Percentiles rank a stretch among this genome's conserved stretches.
These are phyloP conservation scores for Helminthosporium solani DNA, from an alignment of 2,329 filamentous ascomycete genomes.

Conservation along the genomic window DNA sequence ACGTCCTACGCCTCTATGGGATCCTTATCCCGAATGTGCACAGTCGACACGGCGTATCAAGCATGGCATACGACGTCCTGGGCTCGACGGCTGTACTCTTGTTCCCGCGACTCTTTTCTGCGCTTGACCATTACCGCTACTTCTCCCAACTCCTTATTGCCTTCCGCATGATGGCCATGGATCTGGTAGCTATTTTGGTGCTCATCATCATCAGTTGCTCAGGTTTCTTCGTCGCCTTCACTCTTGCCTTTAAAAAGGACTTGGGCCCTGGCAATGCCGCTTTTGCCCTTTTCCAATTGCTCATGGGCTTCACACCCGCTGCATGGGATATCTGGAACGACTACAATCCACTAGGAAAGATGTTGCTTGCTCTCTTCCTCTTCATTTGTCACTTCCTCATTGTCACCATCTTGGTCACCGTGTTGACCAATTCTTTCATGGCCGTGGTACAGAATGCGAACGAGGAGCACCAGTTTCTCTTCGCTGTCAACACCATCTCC, in stretches of 20 bases:
- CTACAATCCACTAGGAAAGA: slow-evolving; percentile 77
- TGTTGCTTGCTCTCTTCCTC: slow-evolving; percentile 76
- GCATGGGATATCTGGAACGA: slow-evolving; percentile 86
- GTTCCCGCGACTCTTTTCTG: slow-evolving; percentile 86
- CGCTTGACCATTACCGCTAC: slow-evolving; percentile 92
- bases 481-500: slow-evolving; percentile 94
- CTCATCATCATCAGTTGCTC: slow-evolving; percentile 86
- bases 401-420: slow-evolving; percentile 90
- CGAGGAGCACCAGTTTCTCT: slow-evolving; percentile 88
- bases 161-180: slow-evolving; percentile 90
- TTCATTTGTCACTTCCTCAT: slow-evolving; percentile 95
- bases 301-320: slow-evolving; percentile 94
- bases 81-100: slow-evolving; percentile 87
- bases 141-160: slow-evolving; percentile 94
- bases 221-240: slow-evolving; percentile 94
- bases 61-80: slow-evolving; percentile 90
- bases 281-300: slow-evolving; percentile 87
- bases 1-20: slow-evolving; percentile 84
- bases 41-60: slow-evolving; percentile 67
- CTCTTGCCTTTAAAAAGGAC: slow-evolving; percentile 70
- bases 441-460: slow-evolving; percentile 89
- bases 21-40: slow-evolving; percentile 73
- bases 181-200: slow-evolving; percentile 80
- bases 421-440: slow-evolving; percentile 97
- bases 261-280: slow-evolving; percentile 74